phyloP scores from a whole-genome alignment of 2,329 filamentous ascomycete species.

The Keithomyces neogunnii region DNA sequence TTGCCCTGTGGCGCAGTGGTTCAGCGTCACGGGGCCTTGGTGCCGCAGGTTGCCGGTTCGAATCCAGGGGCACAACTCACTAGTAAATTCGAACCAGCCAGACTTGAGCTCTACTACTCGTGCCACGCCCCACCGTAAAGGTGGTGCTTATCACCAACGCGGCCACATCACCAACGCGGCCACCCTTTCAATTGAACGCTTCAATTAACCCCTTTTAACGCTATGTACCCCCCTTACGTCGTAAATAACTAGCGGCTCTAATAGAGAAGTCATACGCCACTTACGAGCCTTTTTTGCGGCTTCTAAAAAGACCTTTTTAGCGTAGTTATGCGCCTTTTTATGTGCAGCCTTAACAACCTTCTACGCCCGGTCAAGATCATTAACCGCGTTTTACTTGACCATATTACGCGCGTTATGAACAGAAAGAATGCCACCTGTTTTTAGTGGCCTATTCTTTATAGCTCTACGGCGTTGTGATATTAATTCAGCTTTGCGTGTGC shows the following conservation, averaged over 20 bases:
- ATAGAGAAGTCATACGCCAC: neutral
- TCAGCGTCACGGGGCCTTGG: no score
- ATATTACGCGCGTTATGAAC: neutral
- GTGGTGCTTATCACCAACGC: neutral
- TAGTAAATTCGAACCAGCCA: no score
- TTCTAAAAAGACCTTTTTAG: neutral
- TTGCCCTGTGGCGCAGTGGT: no score
- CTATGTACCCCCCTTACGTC: neutral
- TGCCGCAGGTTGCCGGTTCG: no score
- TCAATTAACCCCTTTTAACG: no score
- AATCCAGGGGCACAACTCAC: no score
- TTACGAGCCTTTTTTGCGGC: constrained; percentile 2
- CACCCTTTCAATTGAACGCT: neutral
- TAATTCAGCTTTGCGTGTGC: neutral
- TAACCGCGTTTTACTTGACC: neutral
- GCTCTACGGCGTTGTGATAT: neutral
- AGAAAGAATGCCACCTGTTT: constrained; percentile 2
- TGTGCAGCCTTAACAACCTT: neutral
- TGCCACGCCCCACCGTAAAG: neutral
- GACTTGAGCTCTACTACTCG: no score
- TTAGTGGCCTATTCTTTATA: neutral
- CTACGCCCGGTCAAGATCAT: neutral
- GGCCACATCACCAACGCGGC: neutral
- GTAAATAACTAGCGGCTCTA: neutral
- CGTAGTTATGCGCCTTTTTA: neutral